phyloP scores from a whole-genome alignment of 768 basidiomycete genomes.

The Termitomyces sp. region DNA sequence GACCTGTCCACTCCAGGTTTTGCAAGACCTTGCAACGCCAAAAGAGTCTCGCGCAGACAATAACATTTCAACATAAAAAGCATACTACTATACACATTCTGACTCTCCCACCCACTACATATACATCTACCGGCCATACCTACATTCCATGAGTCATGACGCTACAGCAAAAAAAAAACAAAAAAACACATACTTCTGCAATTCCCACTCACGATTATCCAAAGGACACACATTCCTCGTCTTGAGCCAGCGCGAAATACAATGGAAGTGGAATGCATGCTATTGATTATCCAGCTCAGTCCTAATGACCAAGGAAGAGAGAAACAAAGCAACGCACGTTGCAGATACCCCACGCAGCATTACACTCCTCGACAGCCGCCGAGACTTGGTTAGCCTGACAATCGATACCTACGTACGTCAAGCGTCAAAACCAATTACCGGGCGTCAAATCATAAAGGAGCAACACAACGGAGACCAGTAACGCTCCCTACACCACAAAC shows the following conservation, averaged over 20 bases:
- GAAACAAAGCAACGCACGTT: constrained; percentile 56
- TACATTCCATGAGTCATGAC: background rate
- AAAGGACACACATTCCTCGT: constrained; percentile 93
- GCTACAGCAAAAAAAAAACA: background rate
- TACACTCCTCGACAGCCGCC: constrained; percentile 94
- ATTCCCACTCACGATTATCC: constrained; percentile 95
- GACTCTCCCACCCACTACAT: too few relatives aligned
- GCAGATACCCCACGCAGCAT: constrained; percentile 98
- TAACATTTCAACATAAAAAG: background rate
- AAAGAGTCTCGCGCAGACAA: too few relatives aligned
- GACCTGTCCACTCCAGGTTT: background rate
- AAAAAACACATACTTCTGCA: constrained; percentile 80
- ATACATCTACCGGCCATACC: constrained; percentile 15
- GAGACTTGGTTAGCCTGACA: constrained; percentile 99
- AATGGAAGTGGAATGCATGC: constrained; percentile 99
- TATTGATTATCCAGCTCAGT: constrained; percentile 23
- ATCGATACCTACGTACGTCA: constrained; percentile 76
- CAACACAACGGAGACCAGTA: background rate
- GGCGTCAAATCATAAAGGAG: background rate
- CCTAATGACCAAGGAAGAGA: background rate
- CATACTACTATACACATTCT: too few relatives aligned
- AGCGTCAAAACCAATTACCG: background rate
- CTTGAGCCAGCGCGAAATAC: constrained; percentile 99
- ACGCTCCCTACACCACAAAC: background rate
- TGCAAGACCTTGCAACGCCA: background rate